These are phyloP conservation scores for Fraxinus dipetala DNA, from an alignment of 305 asterid genomes.

Conservation along the genomic window DNA sequence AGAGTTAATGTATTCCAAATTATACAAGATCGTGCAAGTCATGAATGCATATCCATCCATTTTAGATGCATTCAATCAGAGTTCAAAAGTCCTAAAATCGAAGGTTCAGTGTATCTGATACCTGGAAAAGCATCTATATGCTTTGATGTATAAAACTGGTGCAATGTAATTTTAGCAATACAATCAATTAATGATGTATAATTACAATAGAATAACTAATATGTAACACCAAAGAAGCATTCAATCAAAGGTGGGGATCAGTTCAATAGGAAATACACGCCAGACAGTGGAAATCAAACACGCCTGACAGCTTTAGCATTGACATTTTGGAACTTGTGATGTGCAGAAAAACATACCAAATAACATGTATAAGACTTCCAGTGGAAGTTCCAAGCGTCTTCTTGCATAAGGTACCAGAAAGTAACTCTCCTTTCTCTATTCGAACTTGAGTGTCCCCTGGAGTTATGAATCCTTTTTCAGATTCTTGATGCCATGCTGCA, in stretches of 20 bases:
- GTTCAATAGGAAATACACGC: background rate
- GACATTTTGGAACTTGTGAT: background rate
- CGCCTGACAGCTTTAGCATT: background rate
- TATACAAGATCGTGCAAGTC: background rate
- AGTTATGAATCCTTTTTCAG: slow-evolving; percentile 78
- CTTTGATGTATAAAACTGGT: background rate
- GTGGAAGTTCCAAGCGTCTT: slow-evolving; percentile 92
- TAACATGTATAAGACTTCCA: slow-evolving; percentile 98
- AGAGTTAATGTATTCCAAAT: background rate
- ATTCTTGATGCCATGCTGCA: slow-evolving; percentile 92
- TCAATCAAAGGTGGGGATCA: background rate
- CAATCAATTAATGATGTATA: background rate
- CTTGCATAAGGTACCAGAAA: slow-evolving; percentile 94
- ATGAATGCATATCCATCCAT: background rate
- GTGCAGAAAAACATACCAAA: slow-evolving; percentile 52
- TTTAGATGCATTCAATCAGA: background rate
- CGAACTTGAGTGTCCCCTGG: slow-evolving; percentile 98
- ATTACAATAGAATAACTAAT: background rate
- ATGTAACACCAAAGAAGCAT: background rate
- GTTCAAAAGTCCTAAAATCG: background rate
- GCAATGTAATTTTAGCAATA: background rate
- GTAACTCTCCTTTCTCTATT: slow-evolving; percentile 81
- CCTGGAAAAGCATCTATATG: background rate
- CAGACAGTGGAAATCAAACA: background rate
- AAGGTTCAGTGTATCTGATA: background rate